Evolutionary conservation across 2,329 filamentous ascomycete genomes (phyloP).

Genomic region (Alternaria alternata): DNA sequence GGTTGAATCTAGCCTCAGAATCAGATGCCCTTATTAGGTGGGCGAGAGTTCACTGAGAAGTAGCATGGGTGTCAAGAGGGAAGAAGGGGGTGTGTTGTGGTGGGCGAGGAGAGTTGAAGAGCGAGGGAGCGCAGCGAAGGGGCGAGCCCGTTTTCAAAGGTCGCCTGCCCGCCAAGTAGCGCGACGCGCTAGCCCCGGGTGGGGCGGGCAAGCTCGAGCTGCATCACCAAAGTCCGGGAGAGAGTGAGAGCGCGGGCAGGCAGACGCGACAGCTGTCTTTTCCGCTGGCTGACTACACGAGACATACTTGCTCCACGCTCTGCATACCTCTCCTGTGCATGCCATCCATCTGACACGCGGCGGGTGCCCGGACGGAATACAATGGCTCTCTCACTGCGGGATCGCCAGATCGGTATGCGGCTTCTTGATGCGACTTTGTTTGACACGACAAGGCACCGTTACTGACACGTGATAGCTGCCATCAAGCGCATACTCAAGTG

Average conservation of each 20-base stretch:
- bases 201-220: conserved; percentile 24
- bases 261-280: conserved; percentile 31
- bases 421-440: neutral
- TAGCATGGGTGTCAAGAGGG: conserved; percentile 44
- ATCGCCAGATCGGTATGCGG: conserved; percentile 67
- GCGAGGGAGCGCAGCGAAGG: conserved; percentile 33
- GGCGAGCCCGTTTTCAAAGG: conserved; percentile 32
- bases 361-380: conserved; percentile 32
- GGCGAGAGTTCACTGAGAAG: conserved; percentile 49
- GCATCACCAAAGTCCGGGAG: conserved; percentile 15
- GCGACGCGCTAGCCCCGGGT: conserved; percentile 28
- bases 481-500: conserved; percentile 91
- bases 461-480: conserved; percentile 66
- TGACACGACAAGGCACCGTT: conserved; percentile 6
- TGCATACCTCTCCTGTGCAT: conserved; percentile 14
- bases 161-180: conserved; percentile 29
- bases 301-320: neutral
- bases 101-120: conserved; percentile 37
- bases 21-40: conserved; percentile 51
- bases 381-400: conserved; percentile 61
- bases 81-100: conserved; percentile 35
- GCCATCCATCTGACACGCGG: conserved; percentile 38
- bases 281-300: conserved; percentile 4
- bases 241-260: conserved; percentile 18
- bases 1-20: conserved; percentile 46